These are phyloP conservation scores for Aquilaria yunnanensis DNA, from an alignment of 345 rosid species.

Conservation along the genomic window DNA sequence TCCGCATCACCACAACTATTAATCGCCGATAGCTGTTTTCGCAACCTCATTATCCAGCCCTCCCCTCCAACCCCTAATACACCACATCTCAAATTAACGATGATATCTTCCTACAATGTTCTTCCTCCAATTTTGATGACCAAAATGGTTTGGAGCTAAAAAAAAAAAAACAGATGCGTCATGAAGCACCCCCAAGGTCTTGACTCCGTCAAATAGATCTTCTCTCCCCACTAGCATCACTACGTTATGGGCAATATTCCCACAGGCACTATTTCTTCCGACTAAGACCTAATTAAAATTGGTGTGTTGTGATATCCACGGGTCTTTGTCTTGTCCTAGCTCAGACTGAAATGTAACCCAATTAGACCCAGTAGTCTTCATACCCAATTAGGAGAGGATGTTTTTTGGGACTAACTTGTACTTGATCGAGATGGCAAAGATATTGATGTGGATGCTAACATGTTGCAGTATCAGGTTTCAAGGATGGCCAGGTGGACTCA, in stretches of 20 bases:
- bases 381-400: conserved; percentile 24
- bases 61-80: conserved; percentile 16
- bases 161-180: conserved; percentile 24
- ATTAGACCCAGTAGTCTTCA: conserved; percentile 35
- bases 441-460: conserved; percentile 17
- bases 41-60: conserved; percentile 25
- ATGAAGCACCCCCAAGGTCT: conserved; percentile 19
- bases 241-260: conserved; percentile 24
- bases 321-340: conserved; percentile 13
- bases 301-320: conserved; percentile 28
- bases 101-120: neutral
- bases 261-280: conserved; percentile 40
- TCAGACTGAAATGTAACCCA: conserved; percentile 26
- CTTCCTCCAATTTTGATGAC: conserved; percentile 6
- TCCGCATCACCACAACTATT: conserved; percentile 17
- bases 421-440: conserved; percentile 33
- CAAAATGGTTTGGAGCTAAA: conserved; percentile 40
- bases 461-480: conserved; percentile 16
- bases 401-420: conserved; percentile 32
- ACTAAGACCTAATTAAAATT: conserved; percentile 22
- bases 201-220: conserved; percentile 16
- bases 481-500: conserved; percentile 21
- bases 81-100: conserved; percentile 18
- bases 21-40: conserved; percentile 19
- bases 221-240: conserved; percentile 25